phyloP scores from a whole-genome alignment of 2,329 filamentous ascomycete species.

The Pezicula carpinea region DNA sequence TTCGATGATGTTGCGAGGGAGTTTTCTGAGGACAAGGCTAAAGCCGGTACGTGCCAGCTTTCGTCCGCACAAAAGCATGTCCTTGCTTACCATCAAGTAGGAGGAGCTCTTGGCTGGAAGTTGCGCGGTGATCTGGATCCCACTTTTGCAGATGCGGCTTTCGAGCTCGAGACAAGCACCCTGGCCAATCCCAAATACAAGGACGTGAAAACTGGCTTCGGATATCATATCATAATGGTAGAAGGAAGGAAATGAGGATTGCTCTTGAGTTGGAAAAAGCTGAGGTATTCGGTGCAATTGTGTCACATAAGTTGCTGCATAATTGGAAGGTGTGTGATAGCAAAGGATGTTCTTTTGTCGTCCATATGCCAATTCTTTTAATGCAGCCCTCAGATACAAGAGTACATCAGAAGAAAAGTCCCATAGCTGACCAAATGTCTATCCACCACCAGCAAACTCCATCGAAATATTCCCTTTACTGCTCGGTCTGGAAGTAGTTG shows the following conservation, averaged over 20 bases:
- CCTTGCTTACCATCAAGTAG: constrained; percentile 32
- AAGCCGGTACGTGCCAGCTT: constrained; percentile 44
- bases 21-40: constrained; percentile 73
- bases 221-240: constrained; percentile 80
- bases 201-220: constrained; percentile 69
- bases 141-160: constrained; percentile 70
- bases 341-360: constrained; percentile 4
- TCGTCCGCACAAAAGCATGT: constrained; percentile 6
- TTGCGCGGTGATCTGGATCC: constrained; percentile 61
- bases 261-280: not conserved
- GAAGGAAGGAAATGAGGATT: constrained; percentile 28
- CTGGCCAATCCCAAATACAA: constrained; percentile 59
- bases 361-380: constrained; percentile 26
- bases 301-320: too few species aligned
- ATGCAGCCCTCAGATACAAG: constrained; percentile 24
- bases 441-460: constrained; percentile 26
- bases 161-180: constrained; percentile 61
- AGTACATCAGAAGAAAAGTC: constrained; percentile 26
- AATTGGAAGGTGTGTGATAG: not conserved
- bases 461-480: constrained; percentile 42
- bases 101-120: constrained; percentile 71
- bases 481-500: constrained; percentile 99
- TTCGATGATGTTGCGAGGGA: constrained; percentile 72
- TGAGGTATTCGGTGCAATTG: constrained; percentile 1
- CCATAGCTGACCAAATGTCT: constrained; percentile 24